Base-by-base conservation (phyloP, 331 rosid species). In the Rosa hybrid region DNA sequence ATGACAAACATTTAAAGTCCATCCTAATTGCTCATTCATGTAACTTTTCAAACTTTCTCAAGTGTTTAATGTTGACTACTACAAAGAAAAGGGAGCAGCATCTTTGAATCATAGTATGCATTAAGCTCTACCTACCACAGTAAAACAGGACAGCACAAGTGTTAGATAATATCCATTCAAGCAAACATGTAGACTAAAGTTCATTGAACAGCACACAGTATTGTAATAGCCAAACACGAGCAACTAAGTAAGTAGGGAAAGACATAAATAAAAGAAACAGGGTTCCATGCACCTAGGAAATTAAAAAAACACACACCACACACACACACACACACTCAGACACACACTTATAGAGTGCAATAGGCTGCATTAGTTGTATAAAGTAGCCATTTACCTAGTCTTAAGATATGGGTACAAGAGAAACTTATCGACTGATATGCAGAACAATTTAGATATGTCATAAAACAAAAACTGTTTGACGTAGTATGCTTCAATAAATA, bases 41-140 rank as follows among this genome's bases (percentile, higher is more conserved):
- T 17, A 83, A 81, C 73, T 12, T 51, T 78, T 76, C 89, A 59
- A 80, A 91, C 98, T 97, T 96, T 96, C 88, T 93, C 99, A 65
- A 96, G 98, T 64, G 90, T 93, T 76, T 91, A 96, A 83, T 96
- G 99, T 81, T 96, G 99, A 90, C 98, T 93, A 77, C 93, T 93
- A 25, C 97, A 94, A 82, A 96, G 98, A 81, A 96, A 96, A 80
- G 98, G 90, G 68, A 96, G 91, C 50, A 96, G 84, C 98, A 96
- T 96, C 94, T 89, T 93, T 73, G 90, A 86, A 87, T 96, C 98
- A 84, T 90, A 91, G 23, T 96, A 94, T 17, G 97, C 98, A 81
- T 91, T 91, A 82, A 96, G 99, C 85, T 93, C 99, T 80, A 96
- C 97, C 99, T 96, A 83, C 56, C 86, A 82, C 78, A 79, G 63